These are phyloP conservation scores for Coniochaeta ligniaria DNA, from an alignment of 2,329 filamentous ascomycete genomes.

Conservation along the genomic window DNA sequence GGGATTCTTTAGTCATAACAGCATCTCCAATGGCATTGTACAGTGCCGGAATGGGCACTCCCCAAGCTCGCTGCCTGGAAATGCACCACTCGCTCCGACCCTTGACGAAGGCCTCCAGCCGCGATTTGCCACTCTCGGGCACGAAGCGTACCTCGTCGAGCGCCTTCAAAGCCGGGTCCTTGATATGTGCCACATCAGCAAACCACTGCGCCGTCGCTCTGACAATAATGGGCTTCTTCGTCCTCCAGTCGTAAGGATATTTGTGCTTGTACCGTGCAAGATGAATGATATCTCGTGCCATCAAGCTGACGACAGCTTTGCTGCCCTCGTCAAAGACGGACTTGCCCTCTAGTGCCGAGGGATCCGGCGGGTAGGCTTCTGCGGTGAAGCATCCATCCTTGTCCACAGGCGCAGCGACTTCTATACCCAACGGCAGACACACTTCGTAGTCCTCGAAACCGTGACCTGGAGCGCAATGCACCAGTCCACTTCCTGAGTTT, in stretches of 20 bases:
- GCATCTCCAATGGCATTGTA: slow-evolving; percentile 69
- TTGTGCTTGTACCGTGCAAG: slow-evolving; percentile 76
- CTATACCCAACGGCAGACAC: slow-evolving; percentile 63
- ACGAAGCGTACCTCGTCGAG: slow-evolving; percentile 70
- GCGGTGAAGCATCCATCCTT: slow-evolving; percentile 74
- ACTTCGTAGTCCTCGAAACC: slow-evolving; percentile 94
- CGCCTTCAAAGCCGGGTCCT: slow-evolving; percentile 61
- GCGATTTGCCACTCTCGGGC: slow-evolving; percentile 63
- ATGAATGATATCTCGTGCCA: slow-evolving; percentile 59
- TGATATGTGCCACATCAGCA: slow-evolving; percentile 81
- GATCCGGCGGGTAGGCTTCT: slow-evolving; percentile 67
- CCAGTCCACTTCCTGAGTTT: slow-evolving; percentile 88
- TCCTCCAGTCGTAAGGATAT: slow-evolving; percentile 97
- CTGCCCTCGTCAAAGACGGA: slow-evolving; percentile 66
- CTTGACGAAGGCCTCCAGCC: slow-evolving; percentile 79
- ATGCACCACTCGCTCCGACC: slow-evolving; percentile 96
- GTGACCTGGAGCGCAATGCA: slow-evolving; percentile 89
- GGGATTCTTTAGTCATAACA: slow-evolving; percentile 69
- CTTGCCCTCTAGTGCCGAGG: slow-evolving; percentile 59
- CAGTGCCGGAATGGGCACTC: slow-evolving; percentile 88
- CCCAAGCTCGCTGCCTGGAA: slow-evolving; percentile 91
- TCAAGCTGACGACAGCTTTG: slow-evolving; percentile 59
- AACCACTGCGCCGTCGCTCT: slow-evolving; percentile 97
- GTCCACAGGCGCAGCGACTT: slow-evolving; percentile 75
- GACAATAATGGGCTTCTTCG: slow-evolving; percentile 85